Evolutionary conservation across 2,329 filamentous ascomycete species (phyloP).

Genomic region (Dothideomycetidae sp.): DNA sequence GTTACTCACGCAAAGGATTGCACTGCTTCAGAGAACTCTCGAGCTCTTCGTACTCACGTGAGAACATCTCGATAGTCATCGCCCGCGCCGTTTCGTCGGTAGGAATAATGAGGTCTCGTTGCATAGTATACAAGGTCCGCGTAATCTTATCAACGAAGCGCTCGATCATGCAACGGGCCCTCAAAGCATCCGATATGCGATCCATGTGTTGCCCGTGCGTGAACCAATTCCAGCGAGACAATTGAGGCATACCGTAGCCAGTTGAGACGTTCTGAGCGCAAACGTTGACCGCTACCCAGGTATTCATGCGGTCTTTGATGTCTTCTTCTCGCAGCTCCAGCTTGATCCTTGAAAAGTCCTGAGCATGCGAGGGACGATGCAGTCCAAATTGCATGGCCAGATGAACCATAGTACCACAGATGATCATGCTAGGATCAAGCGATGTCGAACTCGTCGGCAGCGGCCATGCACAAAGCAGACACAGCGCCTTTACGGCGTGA

Average conservation of each 20-base stretch:
- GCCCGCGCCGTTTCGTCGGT: slow-evolving; percentile 24
- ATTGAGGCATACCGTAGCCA: slow-evolving; percentile 64
- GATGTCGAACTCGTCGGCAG: slow-evolving; percentile 68
- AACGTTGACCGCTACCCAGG: slow-evolving; percentile 76
- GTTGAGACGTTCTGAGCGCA: slow-evolving; percentile 70
- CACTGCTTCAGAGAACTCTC: slow-evolving; percentile 21
- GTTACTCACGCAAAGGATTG: slow-evolving; percentile 16
- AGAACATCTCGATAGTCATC: slow-evolving; percentile 24
- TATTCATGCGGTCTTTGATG: slow-evolving; percentile 61
- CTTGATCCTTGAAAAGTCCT: slow-evolving; percentile 61
- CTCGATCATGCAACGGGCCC: slow-evolving; percentile 56
- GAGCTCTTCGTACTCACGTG: slow-evolving; percentile 24
- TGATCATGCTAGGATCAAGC: slow-evolving; percentile 66
- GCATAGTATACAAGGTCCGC: slow-evolving; percentile 66
- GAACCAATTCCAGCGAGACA: slow-evolving; percentile 40
- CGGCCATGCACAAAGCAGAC: slow-evolving; percentile 68
- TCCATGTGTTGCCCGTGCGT: slow-evolving; percentile 61
- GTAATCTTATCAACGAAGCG: slow-evolving; percentile 65
- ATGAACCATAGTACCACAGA: slow-evolving; percentile 77
- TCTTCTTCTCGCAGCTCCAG: slow-evolving; percentile 62
- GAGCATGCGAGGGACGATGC: slow-evolving; percentile 65
- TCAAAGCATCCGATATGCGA: slow-evolving; percentile 45
- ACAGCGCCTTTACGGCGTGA: slow-evolving; percentile 68
- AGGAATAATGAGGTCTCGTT: slow-evolving; percentile 51
- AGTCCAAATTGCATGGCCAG: slow-evolving; percentile 71